These are phyloP conservation scores for Lactifluus echinatus DNA, from an alignment of 768 basidiomycete genomes.

Conservation along the genomic window DNA sequence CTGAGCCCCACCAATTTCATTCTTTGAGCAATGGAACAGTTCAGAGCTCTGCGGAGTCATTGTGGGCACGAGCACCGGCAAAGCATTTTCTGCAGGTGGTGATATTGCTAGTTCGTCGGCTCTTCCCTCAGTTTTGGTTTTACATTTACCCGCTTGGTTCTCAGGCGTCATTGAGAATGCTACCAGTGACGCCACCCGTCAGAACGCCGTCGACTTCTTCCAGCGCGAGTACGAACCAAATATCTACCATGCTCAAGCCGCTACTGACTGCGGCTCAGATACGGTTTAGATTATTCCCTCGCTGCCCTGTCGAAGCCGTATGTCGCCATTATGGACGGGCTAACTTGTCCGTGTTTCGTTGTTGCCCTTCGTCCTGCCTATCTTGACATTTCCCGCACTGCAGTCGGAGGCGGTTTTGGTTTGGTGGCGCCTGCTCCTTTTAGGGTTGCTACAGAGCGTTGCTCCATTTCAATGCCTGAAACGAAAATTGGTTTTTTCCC, in stretches of 20 bases:
- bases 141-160: conserved; percentile 1
- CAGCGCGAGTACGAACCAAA: conserved; percentile 59
- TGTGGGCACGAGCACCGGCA: conserved; percentile 59
- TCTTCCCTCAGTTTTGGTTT: not conserved
- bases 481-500: conserved; percentile 86
- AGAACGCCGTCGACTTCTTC: conserved; percentile 78
- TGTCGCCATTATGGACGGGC: conserved; percentile 81
- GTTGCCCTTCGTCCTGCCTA: conserved; percentile 8
- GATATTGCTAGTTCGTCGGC: conserved; percentile 72
- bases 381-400: not conserved
- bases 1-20: not conserved
- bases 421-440: conserved; percentile 78
- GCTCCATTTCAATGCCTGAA: conserved; percentile 93
- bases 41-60: conserved; percentile 66
- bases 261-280: conserved; percentile 36
- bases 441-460: conserved; percentile 89
- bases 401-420: conserved; percentile 96
- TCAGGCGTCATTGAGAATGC: conserved; percentile 52
- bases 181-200: conserved; percentile 40
- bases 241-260: not conserved
- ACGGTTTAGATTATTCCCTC: conserved; percentile 69
- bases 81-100: conserved; percentile 91
- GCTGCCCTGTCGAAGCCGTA: conserved; percentile 79
- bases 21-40: conserved; percentile 60
- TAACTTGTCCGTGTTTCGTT: conserved; percentile 60